A percentile compares a stretch with the other conserved stretches of the same genome.
These are phyloP conservation scores for Erythrobasidium hasegawianum DNA, from an alignment of 1,284 basidiomycete genomes.

Conservation along the genomic window DNA sequence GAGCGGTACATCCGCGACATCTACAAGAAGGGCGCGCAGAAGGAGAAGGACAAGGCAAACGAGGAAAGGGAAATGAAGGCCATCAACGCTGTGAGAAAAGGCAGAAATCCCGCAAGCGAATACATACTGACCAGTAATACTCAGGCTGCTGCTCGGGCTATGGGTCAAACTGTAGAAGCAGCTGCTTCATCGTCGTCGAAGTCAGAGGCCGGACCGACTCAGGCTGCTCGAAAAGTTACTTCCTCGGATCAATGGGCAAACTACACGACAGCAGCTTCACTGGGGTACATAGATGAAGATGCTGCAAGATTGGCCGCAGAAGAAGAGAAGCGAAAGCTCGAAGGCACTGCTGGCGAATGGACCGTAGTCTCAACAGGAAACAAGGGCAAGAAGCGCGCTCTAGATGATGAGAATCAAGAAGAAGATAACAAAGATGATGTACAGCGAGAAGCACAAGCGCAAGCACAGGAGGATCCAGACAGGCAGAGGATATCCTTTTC, in stretches of 20 bases:
- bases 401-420: conserved; percentile 1
- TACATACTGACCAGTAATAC: neutral
- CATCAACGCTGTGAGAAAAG: conserved; percentile 62
- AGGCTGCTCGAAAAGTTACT: conserved; percentile 49
- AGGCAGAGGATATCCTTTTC: conserved; percentile 26
- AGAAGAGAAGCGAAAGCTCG: conserved; percentile 56
- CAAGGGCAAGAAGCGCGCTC: conserved; percentile 2
- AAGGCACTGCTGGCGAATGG: conserved; percentile 81
- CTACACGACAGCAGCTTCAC: conserved; percentile 78
- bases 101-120: neutral
- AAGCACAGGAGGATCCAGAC: conserved; percentile 10
- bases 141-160: conserved; percentile 41
- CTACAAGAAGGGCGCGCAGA: conserved; percentile 88
- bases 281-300: conserved; percentile 74
- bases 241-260: conserved; percentile 70
- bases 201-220: conserved; percentile 36
- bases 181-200: conserved; percentile 47
- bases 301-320: conserved; percentile 55
- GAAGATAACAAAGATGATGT: conserved; percentile 10
- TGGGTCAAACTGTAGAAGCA: conserved; percentile 33
- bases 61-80: conserved; percentile 79
- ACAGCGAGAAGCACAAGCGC: neutral
- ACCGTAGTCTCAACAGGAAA: conserved; percentile 54
- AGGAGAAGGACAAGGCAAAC: conserved; percentile 77
- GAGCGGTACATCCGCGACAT: conserved; percentile 85